Evolutionary conservation across 441 rosid genomes (phyloP).

Genomic region (Adansonia grandidieri): DNA sequence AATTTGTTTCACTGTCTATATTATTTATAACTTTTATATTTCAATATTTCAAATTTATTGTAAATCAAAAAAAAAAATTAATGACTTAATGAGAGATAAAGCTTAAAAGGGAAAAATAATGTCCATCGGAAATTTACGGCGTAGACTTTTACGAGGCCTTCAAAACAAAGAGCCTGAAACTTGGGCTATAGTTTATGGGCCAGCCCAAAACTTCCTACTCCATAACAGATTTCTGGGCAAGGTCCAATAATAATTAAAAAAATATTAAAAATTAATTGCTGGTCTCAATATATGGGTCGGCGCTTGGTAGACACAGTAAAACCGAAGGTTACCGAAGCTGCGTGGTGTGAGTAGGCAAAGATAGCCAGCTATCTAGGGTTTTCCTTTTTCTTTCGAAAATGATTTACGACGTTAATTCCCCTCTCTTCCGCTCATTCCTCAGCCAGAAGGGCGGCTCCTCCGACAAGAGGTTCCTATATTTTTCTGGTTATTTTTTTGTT

Average conservation of each 20-base stretch:
- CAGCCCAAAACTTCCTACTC: neutral
- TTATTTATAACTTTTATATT: neutral
- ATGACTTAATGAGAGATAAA: too few species aligned
- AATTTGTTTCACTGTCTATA: too few species aligned
- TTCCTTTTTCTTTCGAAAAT: slow-evolving; percentile 32
- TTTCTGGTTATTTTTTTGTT: neutral
- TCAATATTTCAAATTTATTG: neutral
- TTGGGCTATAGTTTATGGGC: neutral
- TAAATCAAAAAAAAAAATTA: too few species aligned
- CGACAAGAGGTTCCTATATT: slow-evolving; percentile 69
- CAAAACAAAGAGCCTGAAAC: neutral
- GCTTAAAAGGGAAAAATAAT: too few species aligned
- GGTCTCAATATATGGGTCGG: neutral
- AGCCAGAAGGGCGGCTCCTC: slow-evolving; percentile 92
- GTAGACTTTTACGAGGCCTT: too few species aligned
- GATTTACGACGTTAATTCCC: slow-evolving; percentile 98
- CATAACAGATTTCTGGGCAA: neutral
- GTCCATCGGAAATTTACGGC: neutral
- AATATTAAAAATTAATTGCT: neutral
- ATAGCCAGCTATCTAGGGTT: slow-evolving; percentile 30
- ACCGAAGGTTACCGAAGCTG: neutral
- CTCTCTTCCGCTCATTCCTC: slow-evolving; percentile 88
- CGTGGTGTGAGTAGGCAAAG: neutral
- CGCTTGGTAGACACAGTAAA: neutral
- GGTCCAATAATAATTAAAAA: neutral